Percentiles rank a stretch among this genome's conserved stretches.
These are phyloP conservation scores for Paraphaeosphaeria sporulosa DNA, from an alignment of 2,329 filamentous ascomycete species.

Conservation along the genomic window DNA sequence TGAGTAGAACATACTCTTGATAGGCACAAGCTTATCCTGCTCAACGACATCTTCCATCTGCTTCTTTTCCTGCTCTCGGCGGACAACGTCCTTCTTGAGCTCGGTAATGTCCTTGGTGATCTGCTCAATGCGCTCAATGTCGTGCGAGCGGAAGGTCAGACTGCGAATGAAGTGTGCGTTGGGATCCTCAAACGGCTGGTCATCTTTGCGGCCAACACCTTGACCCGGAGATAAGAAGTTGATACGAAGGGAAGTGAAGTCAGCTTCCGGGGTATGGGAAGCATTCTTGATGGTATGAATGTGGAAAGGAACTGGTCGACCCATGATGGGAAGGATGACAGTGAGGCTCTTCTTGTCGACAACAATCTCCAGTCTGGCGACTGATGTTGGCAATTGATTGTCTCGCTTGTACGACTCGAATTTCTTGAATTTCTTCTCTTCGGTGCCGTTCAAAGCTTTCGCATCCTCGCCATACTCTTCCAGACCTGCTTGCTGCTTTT, in stretches of 20 bases:
- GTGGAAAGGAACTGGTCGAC: conserved; percentile 95
- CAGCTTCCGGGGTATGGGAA: conserved; percentile 94
- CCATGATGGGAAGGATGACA: conserved; percentile 95
- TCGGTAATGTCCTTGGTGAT: conserved; percentile 94
- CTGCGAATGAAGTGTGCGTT: conserved; percentile 95
- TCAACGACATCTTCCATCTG: conserved; percentile 99
- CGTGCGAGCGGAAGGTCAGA: conserved; percentile 90
- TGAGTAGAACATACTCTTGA: conserved; percentile 72
- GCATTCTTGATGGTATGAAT: conserved; percentile 99
- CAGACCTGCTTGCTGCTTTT: conserved; percentile 90
- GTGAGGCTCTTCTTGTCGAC: conserved; percentile 91
- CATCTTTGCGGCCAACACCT: conserved; percentile 95
- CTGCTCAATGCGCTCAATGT: conserved; percentile 86
- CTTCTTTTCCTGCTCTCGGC: conserved; percentile 98
- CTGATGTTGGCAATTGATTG: conserved; percentile 84
- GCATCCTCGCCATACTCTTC: conserved; percentile 86
- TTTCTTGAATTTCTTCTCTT: conserved; percentile 97
- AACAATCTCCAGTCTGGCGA: conserved; percentile 86
- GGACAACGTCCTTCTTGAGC: conserved; percentile 89
- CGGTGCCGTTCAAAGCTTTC: conserved; percentile 83
- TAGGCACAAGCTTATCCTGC: conserved; percentile 95
- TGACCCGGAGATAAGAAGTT: conserved; percentile 98
- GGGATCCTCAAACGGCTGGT: conserved; percentile 96
- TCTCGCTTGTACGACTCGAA: conserved; percentile 99
- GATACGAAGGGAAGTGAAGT: conserved; percentile 92